A percentile compares a stretch with the other conserved stretches of the same genome.
Conservation (phyloP, 768 basidiomycete species). For the Suillus fuscotomentosus region DNA sequence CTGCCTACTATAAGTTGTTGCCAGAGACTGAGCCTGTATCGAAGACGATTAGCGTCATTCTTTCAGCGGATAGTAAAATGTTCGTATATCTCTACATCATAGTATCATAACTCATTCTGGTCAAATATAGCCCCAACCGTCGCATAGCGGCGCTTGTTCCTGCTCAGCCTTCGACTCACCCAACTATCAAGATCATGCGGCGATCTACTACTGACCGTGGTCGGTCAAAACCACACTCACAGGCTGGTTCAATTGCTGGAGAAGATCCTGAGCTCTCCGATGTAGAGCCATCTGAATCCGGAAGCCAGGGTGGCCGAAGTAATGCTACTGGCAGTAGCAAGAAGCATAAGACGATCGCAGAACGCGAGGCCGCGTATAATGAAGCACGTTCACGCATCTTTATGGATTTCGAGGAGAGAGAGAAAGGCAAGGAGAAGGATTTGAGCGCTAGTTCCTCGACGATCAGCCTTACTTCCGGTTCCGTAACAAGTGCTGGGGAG, state of each 20-base stretch:
- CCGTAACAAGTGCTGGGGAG: slow-evolving; percentile 54
- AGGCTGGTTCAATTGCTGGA: slow-evolving; percentile 67
- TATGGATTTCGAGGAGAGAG: slow-evolving; percentile 74
- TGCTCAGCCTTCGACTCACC: slow-evolving; percentile 62
- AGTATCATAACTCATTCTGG: slow-evolving; percentile 13
- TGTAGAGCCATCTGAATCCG: slow-evolving; percentile 75
- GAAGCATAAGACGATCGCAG: slow-evolving; percentile 76
- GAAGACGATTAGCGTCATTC: slow-evolving; percentile 60
- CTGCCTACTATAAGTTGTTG: slow-evolving; percentile 72
- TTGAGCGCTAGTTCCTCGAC: slow-evolving; percentile 78
- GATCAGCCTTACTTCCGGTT: slow-evolving; percentile 67
- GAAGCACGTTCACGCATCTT: slow-evolving; percentile 86
- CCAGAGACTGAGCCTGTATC: slow-evolving; percentile 66
- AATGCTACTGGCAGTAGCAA: slow-evolving; percentile 61
- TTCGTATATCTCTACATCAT: slow-evolving; percentile 37
- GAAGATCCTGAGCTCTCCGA: slow-evolving; percentile 81
- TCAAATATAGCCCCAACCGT: slow-evolving; percentile 55
- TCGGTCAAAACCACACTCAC: slow-evolving; percentile 60
- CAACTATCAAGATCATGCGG: slow-evolving; percentile 89
- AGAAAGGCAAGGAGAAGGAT: slow-evolving; percentile 67
- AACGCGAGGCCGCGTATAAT: slow-evolving; percentile 88
- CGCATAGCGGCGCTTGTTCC: slow-evolving; percentile 79
- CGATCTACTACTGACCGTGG: slow-evolving; percentile 56
- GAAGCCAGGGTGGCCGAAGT: slow-evolving; percentile 72
- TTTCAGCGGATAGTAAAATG: slow-evolving; percentile 71